These are phyloP conservation scores for Bretziella fagacearum DNA, from an alignment of 2,329 filamentous ascomycete species.

Conservation along the genomic window DNA sequence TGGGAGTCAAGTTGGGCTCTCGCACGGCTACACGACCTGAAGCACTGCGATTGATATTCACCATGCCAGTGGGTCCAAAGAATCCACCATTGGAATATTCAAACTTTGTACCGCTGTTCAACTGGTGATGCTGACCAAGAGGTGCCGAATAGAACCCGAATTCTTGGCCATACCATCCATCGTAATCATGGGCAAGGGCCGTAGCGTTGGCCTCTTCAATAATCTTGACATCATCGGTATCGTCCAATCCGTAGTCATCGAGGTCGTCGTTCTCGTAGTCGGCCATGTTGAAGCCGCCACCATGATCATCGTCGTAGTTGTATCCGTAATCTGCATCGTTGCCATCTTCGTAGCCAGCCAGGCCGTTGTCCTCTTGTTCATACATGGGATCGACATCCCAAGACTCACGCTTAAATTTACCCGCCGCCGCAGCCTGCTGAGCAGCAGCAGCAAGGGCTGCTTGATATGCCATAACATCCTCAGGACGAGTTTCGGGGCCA, in stretches of 20 bases:
- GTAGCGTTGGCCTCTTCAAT: constrained; percentile 93
- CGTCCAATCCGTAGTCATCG: constrained; percentile 42
- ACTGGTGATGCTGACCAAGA: constrained; percentile 26
- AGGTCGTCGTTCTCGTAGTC: constrained; percentile 38
- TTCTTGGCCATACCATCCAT: constrained; percentile 89
- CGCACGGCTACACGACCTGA: constrained; percentile 60
- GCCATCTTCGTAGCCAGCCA: constrained; percentile 8
- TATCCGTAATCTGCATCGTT: constrained; percentile 18
- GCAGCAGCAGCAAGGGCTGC: constrained; percentile 70
- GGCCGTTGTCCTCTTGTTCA: constrained; percentile 13
- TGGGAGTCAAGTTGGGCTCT: constrained; percentile 87
- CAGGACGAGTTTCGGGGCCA: constrained; percentile 13
- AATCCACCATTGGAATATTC: constrained; percentile 70
- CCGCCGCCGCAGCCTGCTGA: constrained; percentile 55
- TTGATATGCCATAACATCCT: constrained; percentile 50
- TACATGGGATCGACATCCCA: constrained; percentile 22
- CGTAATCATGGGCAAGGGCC: constrained; percentile 76
- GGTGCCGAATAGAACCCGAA: constrained; percentile 83
- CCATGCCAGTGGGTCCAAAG: constrained; percentile 55
- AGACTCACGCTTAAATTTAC: constrained; percentile 51
- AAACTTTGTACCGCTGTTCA: constrained; percentile 28
- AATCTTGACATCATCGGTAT: constrained; percentile 71
- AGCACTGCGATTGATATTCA: constrained; percentile 43
- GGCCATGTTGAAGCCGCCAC: constrained; percentile 20
- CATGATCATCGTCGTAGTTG: constrained; percentile 34